Percentiles rank a stretch among this genome's conserved stretches.
These are phyloP conservation scores for Pseudonitzschia pungens DNA, from an alignment of 108 stramenopile genomes.

Conservation along the genomic window DNA sequence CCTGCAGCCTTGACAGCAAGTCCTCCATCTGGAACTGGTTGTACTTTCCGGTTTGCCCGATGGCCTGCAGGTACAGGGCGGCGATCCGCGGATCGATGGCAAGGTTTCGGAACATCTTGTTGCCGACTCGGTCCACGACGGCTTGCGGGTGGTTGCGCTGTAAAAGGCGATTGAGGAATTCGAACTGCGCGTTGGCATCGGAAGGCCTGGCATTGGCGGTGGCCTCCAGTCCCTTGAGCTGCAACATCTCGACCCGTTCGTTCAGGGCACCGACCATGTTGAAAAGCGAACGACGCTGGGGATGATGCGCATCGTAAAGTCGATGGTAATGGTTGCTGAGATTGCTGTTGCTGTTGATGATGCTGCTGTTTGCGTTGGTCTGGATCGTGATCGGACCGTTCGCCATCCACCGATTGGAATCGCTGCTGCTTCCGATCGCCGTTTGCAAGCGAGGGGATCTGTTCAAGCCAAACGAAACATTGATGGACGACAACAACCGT, in stretches of 20 bases:
- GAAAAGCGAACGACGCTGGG: conserved; percentile 41
- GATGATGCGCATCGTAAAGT: no score
- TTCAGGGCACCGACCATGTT: conserved; percentile 20
- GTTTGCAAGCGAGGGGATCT: conserved; percentile 3
- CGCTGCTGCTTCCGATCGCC: background rate
- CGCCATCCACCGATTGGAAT: no score
- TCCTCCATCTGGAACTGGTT: conserved; percentile 48
- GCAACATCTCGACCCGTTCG: conserved; percentile 37
- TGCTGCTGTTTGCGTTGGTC: background rate
- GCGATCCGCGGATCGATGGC: conserved; percentile 65
- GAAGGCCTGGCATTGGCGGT: conserved; percentile 62
- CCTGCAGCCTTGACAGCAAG: conserved; percentile 43
- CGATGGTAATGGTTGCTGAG: no score
- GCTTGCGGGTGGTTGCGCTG: conserved; percentile 61
- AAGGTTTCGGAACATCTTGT: conserved; percentile 50
- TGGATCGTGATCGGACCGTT: no score
- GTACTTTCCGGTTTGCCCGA: conserved; percentile 41
- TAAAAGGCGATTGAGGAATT: conserved; percentile 62
- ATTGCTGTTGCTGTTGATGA: background rate
- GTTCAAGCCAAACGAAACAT: background rate
- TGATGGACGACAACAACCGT: conserved; percentile 6
- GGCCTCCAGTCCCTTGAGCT: conserved; percentile 78
- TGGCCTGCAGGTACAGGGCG: conserved; percentile 59
- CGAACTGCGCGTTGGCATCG: conserved; percentile 61
- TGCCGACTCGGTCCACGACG: conserved; percentile 68